Percentiles rank a stretch among this genome's conserved stretches.
Conservation (phyloP, 2,329 filamentous ascomycete genomes). For the Raffaelea arxii region DNA sequence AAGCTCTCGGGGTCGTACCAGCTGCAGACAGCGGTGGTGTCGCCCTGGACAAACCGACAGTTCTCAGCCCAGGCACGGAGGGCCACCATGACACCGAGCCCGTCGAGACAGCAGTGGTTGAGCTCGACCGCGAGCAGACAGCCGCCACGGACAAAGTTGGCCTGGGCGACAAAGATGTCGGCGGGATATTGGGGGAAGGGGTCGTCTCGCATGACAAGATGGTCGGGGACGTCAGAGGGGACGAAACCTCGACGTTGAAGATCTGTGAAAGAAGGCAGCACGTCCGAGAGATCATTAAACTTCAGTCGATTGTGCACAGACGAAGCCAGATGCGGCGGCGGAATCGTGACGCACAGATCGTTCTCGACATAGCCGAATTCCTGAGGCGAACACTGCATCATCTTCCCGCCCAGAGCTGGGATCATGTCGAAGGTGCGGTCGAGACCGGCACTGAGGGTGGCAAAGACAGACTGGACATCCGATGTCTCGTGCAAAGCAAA, state of each 20-base stretch:
- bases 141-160: slow-evolving; percentile 3
- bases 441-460: background rate
- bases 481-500: background rate
- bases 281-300: background rate
- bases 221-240: background rate
- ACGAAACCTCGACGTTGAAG: background rate
- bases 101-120: slow-evolving; percentile 5
- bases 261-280: background rate
- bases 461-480: background rate
- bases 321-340: background rate
- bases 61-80: slow-evolving; percentile 1
- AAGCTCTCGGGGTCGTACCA: slow-evolving; percentile 4
- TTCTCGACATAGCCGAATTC: background rate
- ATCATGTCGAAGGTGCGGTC: slow-evolving; percentile 1
- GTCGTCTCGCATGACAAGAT: slow-evolving; percentile 2
- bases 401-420: slow-evolving; percentile 1
- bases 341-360: slow-evolving; percentile 2
- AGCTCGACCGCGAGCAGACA: slow-evolving; percentile 3
- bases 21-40: background rate
- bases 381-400: slow-evolving; percentile 1
- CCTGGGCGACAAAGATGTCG: slow-evolving; percentile 2
- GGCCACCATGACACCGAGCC: slow-evolving; percentile 1
- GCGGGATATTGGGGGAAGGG: slow-evolving; percentile 1
- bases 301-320: background rate
- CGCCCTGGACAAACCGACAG: slow-evolving; percentile 2